A percentile compares a stretch with the other conserved stretches of the same genome.
Conservation (phyloP, 441 rosid genomes). For the Arabidopsis hybrid region DNA sequence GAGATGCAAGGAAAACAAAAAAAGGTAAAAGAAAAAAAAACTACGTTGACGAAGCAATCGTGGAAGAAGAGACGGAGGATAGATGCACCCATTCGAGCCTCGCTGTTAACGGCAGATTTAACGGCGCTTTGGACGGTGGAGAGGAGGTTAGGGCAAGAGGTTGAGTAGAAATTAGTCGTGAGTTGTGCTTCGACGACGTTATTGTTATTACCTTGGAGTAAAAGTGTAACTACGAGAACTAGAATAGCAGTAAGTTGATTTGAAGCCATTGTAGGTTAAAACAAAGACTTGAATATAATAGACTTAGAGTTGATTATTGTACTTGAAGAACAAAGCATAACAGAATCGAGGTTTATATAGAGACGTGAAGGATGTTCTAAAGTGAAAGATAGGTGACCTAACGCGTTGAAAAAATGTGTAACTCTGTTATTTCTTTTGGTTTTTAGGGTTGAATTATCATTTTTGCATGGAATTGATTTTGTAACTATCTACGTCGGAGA, state of each 20-base stretch:
- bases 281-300: slow-evolving; percentile 17
- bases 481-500: slow-evolving; percentile 19
- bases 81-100: slow-evolving; percentile 82
- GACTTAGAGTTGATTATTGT: slow-evolving; percentile 31
- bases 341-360: slow-evolving; percentile 52
- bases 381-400: slow-evolving; percentile 64
- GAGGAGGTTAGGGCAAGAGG: slow-evolving; percentile 64
- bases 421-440: slow-evolving; percentile 13
- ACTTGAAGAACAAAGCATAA: slow-evolving; percentile 35
- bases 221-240: slow-evolving; percentile 43
- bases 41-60: slow-evolving; percentile 83
- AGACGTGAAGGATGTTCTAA: slow-evolving; percentile 33
- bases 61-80: slow-evolving; percentile 88
- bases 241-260: slow-evolving; percentile 27
- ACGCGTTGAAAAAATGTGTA: slow-evolving; percentile 57
- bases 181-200: slow-evolving; percentile 65
- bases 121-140: slow-evolving; percentile 56
- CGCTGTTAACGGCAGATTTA: slow-evolving; percentile 59
- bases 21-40: neutral
- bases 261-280: slow-evolving; percentile 49
- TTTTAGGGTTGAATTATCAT: neutral
- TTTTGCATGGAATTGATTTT: slow-evolving; percentile 37
- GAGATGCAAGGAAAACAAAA: slow-evolving; percentile 4
- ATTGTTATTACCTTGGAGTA: slow-evolving; percentile 45
- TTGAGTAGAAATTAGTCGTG: slow-evolving; percentile 65